Conservation (phyloP, 1,284 basidiomycete genomes). For the Porogramme epimiltina region DNA sequence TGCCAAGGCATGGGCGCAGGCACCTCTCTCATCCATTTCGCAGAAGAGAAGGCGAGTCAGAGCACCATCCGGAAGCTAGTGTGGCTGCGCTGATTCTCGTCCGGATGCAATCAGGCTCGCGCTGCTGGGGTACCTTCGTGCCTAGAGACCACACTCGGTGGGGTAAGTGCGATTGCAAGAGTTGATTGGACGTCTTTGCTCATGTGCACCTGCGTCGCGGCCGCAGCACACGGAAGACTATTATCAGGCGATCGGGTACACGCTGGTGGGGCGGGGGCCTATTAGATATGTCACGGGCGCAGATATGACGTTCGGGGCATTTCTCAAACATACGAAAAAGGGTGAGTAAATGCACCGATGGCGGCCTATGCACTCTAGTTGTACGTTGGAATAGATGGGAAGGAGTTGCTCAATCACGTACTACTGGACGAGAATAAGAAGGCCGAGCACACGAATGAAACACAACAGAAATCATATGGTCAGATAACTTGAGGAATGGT, state of each 20-base stretch:
- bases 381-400: too few relatives aligned
- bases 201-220: neutral
- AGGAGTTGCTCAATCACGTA: too few relatives aligned
- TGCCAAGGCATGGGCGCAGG: slow-evolving; percentile 22
- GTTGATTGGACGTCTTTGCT: slow-evolving; percentile 6
- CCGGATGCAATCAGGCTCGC: slow-evolving; percentile 6
- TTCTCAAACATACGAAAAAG: slow-evolving; percentile 20
- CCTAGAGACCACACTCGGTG: slow-evolving; percentile 11
- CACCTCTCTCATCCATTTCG: slow-evolving; percentile 10
- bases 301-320: slow-evolving; percentile 13
- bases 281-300: slow-evolving; percentile 1
- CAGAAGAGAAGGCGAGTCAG: slow-evolving; percentile 18
- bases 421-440: too few relatives aligned
- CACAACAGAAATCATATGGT: too few relatives aligned
- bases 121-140: slow-evolving; percentile 2
- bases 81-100: neutral
- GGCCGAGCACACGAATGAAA: too few relatives aligned
- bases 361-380: too few relatives aligned
- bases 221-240: neutral
- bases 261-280: slow-evolving; percentile 11
- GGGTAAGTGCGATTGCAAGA: neutral
- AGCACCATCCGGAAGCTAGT: neutral
- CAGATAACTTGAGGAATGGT: too few relatives aligned
- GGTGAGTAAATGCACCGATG: too few relatives aligned
- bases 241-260: slow-evolving; percentile 16